These are phyloP conservation scores for Podospora pseudoanserina DNA, from an alignment of 495 filamentous ascomycete species.

Conservation along the genomic window DNA sequence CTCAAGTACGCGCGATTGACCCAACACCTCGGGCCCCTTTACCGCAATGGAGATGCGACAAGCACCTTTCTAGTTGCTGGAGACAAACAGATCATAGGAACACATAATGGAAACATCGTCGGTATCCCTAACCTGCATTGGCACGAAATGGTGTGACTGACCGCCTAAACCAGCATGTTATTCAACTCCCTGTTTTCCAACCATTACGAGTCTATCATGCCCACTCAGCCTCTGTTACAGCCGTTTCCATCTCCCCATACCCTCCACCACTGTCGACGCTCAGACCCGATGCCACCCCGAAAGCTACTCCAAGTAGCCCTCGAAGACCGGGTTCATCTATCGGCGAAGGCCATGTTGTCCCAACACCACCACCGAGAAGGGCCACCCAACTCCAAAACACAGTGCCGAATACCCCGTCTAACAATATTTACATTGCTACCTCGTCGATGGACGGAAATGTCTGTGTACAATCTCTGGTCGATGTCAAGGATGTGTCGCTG, in stretches of 20 bases:
- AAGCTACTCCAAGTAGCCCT: constrained; percentile 45
- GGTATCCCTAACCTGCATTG: constrained; percentile 32
- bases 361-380: constrained; percentile 48
- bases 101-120: constrained; percentile 96
- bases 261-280: constrained; percentile 66
- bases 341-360: constrained; percentile 48
- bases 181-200: constrained; percentile 76
- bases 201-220: constrained; percentile 80
- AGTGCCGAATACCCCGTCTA: constrained; percentile 69
- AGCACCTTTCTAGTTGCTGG: constrained; percentile 84
- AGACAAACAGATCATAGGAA: constrained; percentile 91
- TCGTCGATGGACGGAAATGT: constrained; percentile 95
- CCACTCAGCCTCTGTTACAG: constrained; percentile 85
- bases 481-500: constrained; percentile 71
- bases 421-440: constrained; percentile 85
- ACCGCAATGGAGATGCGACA: constrained; percentile 91
- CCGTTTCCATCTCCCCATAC: constrained; percentile 85
- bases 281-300: constrained; percentile 50
- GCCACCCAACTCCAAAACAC: constrained; percentile 40
- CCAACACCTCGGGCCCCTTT: constrained; percentile 70
- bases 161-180: constrained; percentile 61
- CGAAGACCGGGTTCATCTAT: constrained; percentile 37
- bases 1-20: constrained; percentile 90
- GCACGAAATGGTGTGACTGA: constrained; percentile 11
- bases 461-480: constrained; percentile 76